Conservation (phyloP, 768 basidiomycete genomes). For the Hydnomerulius pinastri region DNA sequence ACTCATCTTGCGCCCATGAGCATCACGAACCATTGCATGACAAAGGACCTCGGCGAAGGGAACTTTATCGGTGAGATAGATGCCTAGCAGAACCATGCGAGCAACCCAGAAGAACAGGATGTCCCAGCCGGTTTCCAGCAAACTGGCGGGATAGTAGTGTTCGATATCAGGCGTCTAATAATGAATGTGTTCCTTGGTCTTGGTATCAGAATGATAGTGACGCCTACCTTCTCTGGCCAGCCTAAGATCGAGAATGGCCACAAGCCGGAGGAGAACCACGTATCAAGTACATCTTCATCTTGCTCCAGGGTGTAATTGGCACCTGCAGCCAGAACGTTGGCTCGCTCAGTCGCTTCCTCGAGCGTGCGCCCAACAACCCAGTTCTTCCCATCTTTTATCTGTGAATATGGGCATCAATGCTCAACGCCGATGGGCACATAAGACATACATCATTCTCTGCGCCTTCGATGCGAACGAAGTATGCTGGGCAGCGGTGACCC, state of each 20-base stretch:
- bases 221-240: conserved; percentile 86
- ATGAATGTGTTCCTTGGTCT: conserved; percentile 2
- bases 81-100: conserved; percentile 93
- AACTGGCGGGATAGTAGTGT: conserved; percentile 83
- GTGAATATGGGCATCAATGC: neutral
- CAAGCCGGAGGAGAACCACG: conserved; percentile 97
- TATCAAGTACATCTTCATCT: conserved; percentile 97
- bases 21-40: conserved; percentile 99
- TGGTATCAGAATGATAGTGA: neutral
- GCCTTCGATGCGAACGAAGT: conserved; percentile 87
- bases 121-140: conserved; percentile 99
- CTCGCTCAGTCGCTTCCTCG: conserved; percentile 78
- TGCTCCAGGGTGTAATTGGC: conserved; percentile 77
- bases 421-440: neutral
- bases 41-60: conserved; percentile 96
- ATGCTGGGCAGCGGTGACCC: conserved; percentile 96
- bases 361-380: conserved; percentile 90
- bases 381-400: conserved; percentile 70
- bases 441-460: conserved; percentile 59
- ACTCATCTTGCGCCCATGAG: conserved; percentile 98
- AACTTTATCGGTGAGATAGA: conserved; percentile 85
- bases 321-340: conserved; percentile 66
- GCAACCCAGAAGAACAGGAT: conserved; percentile 99
- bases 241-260: conserved; percentile 99
- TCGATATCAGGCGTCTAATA: conserved; percentile 72